Percentiles rank a stretch among this genome's conserved stretches.
Conservation (phyloP, 2,329 filamentous ascomycete species). For the Neonectria sp. region DNA sequence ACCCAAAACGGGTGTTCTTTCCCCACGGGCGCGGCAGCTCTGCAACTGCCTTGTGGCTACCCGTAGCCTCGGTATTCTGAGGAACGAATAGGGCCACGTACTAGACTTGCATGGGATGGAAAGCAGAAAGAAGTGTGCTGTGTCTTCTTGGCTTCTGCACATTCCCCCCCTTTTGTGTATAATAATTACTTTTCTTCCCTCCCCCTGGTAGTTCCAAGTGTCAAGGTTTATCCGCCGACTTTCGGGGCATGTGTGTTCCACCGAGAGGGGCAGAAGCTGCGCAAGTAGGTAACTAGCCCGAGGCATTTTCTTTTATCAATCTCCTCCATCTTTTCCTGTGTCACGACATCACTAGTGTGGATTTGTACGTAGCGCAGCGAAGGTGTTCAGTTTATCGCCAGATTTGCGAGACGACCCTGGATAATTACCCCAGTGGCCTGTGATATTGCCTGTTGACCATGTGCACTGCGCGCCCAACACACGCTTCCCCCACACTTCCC, state of each 20-base stretch:
- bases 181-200: background rate
- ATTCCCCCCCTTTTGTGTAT: background rate
- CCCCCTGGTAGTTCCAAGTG: background rate
- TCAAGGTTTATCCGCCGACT: slow-evolving; percentile 16
- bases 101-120: background rate
- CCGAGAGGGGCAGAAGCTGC: background rate
- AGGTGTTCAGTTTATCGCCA: background rate
- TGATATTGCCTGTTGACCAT: background rate
- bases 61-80: slow-evolving; percentile 24
- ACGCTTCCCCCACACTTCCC: background rate
- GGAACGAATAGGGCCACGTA: background rate
- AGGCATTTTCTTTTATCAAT: background rate
- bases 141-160: background rate
- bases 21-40: background rate
- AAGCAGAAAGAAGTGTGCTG: background rate
- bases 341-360: background rate
- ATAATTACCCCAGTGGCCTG: background rate
- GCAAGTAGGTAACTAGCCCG: background rate
- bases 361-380: background rate
- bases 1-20: background rate
- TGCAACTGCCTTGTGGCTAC: background rate
- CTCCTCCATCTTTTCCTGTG: slow-evolving; percentile 11
- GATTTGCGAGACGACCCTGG: background rate
- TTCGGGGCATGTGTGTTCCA: slow-evolving; percentile 9
- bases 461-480: too few relatives aligned